Conservation (phyloP, 2,329 filamentous ascomycete genomes). For the Nothophoma quercina region DNA sequence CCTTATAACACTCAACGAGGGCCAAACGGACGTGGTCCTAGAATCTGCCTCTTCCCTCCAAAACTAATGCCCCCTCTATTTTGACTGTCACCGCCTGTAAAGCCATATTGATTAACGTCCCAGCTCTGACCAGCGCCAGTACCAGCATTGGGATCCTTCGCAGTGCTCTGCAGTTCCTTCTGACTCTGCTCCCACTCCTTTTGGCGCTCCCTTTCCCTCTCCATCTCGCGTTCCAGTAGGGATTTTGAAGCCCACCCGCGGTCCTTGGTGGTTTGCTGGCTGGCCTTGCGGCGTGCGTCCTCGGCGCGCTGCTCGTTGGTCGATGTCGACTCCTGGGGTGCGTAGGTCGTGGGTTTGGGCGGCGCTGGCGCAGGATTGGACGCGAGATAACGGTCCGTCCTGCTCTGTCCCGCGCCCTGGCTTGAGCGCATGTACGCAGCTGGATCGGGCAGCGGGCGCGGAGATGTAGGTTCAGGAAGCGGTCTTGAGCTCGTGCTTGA, state of each 20-base stretch:
- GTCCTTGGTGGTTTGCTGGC: slow-evolving; percentile 68
- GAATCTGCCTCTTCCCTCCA: slow-evolving; percentile 76
- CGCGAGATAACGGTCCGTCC: slow-evolving; percentile 67
- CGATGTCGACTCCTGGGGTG: slow-evolving; percentile 62
- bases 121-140: slow-evolving; percentile 73
- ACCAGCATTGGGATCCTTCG: slow-evolving; percentile 64
- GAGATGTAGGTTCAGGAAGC: slow-evolving; percentile 42
- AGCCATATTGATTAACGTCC: slow-evolving; percentile 81
- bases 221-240: slow-evolving; percentile 80
- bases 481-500: slow-evolving; percentile 32
- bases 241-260: slow-evolving; percentile 72
- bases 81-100: slow-evolving; percentile 76
- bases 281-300: slow-evolving; percentile 65
- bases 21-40: slow-evolving; percentile 73
- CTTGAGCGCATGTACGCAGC: slow-evolving; percentile 36
- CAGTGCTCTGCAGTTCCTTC: slow-evolving; percentile 66
- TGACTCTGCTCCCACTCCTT: slow-evolving; percentile 82
- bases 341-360: slow-evolving; percentile 51
- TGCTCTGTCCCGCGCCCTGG: slow-evolving; percentile 36
- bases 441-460: slow-evolving; percentile 45
- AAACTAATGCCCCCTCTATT: slow-evolving; percentile 70
- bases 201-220: slow-evolving; percentile 78
- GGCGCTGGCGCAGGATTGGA: slow-evolving; percentile 61
- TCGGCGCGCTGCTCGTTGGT: slow-evolving; percentile 70
- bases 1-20: slow-evolving; percentile 17